Base-by-base conservation (phyloP, 2,329 filamentous ascomycete genomes). In the Aspergillus ochraceoroseus region DNA sequence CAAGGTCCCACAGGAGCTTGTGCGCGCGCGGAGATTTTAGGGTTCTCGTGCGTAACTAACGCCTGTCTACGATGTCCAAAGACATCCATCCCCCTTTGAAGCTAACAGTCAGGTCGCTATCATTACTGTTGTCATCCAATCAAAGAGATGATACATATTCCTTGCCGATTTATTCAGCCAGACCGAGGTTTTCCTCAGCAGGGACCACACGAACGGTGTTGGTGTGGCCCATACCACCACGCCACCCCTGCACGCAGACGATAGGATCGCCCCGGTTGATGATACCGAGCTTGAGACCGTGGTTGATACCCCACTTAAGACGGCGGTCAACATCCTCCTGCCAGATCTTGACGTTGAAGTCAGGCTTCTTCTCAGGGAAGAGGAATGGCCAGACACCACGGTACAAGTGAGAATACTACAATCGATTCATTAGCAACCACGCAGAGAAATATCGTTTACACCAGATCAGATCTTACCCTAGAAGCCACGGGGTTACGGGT, bases 311-410 rank as follows among this genome's bases (percentile, higher is more conserved):
- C 89, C 90, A 98, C 78, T 90, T 95, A 70, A 98, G 87, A 64
- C 92, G 87, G 66, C 83, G 81, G 72, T 98, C 92, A 57, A 98
- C 92, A 70, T 98, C 90, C 75, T 96, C 88, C 74, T 98, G 92
- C 92, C 92, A 98, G 72, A 94, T 89, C 61, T 84, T 80, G 69
- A 84, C 79, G 66, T 77, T 79, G 71, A 96, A 98, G 74, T 98
- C 87, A 57, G 92, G 92, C 82, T 96, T 96, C 58, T 74, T 71
- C 74, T 95, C 85, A 38, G 83, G 79, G 77, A 95, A 96, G 61
- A 85, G 76, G 84, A 98, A 98, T 44, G 92, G 92, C 66, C 95
- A 98, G 48, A 98, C 90, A 58, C 92, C 92, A 64, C 92, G 90
- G 75, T 95, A 96, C 66, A 98, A 72, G 70, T 98, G 92, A 54